Evolutionary conservation across 371 early-diverging fungal genomes (phyloP).

Genomic region (Choanephora cucurbitarum): DNA sequence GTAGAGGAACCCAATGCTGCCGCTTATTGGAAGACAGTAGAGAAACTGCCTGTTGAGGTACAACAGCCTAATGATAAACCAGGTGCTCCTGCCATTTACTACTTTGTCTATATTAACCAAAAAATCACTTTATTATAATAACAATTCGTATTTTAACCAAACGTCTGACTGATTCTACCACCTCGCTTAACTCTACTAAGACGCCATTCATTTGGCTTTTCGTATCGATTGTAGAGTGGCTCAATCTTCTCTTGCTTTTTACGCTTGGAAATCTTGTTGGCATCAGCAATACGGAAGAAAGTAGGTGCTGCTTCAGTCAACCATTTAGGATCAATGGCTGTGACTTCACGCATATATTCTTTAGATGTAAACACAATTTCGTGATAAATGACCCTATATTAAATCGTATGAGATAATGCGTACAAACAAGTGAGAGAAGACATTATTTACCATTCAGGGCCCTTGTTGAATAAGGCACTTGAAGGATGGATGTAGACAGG

Average conservation of each 20-base stretch:
- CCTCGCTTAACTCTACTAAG: constrained; percentile 77
- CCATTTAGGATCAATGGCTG: constrained; percentile 97
- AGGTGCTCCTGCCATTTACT: constrained; percentile 38
- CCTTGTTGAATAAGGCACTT: constrained; percentile 92
- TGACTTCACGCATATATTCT: constrained; percentile 98
- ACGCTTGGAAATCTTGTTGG: constrained; percentile 88
- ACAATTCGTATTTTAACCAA: constrained; percentile 43
- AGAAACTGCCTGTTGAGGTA: constrained; percentile 25
- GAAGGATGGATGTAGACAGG: constrained; percentile 97
- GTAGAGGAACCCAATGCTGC: constrained; percentile 3
- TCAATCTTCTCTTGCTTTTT: constrained; percentile 92
- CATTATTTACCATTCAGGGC: constrained; percentile 85
- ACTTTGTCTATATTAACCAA: constrained; percentile 27
- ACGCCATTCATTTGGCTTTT: constrained; percentile 89
- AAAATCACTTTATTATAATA: constrained; percentile 11
- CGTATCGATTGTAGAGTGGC: constrained; percentile 93
- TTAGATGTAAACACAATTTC: constrained; percentile 96
- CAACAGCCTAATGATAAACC: constrained; percentile 30
- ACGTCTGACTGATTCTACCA: constrained; percentile 79
- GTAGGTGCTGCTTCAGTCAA: constrained; percentile 96
- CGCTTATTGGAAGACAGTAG: constrained; percentile 24
- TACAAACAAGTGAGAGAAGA: background rate
- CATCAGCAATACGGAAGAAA: constrained; percentile 93
- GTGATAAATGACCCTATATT: constrained; percentile 90
- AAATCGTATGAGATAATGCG: background rate